Evolutionary conservation across 768 basidiomycete species (phyloP).

Genomic region (Lyophyllum shimeji): DNA sequence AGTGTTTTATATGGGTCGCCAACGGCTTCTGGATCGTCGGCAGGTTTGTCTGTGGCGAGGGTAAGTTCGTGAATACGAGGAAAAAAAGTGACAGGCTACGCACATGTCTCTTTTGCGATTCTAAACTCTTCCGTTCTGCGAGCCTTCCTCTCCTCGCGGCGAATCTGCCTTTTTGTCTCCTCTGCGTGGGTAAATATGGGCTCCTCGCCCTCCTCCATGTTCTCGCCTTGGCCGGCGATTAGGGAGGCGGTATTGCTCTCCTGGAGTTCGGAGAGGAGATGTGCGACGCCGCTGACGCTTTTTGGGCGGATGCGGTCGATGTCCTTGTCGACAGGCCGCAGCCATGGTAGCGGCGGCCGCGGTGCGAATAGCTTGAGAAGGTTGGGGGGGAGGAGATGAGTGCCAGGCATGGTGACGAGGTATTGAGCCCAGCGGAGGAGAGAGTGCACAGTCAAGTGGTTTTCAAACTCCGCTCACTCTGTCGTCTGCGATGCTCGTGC

Average conservation of each 20-base stretch:
- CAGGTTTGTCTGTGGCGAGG: conserved; percentile 74
- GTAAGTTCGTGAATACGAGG: conserved; percentile 7
- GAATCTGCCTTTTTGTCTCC: conserved; percentile 76
- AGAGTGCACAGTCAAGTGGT: too few species aligned
- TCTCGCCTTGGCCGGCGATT: conserved; percentile 57
- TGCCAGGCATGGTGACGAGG: conserved; percentile 66
- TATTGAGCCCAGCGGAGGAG: background rate
- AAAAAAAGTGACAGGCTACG: conserved; percentile 28
- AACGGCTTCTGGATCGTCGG: conserved; percentile 85
- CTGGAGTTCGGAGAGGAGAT: conserved; percentile 67
- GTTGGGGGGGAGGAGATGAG: conserved; percentile 92
- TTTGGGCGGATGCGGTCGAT: conserved; percentile 72
- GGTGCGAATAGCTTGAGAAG: conserved; percentile 96
- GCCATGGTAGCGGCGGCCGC: conserved; percentile 84
- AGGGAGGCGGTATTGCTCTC: conserved; percentile 75
- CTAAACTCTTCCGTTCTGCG: conserved; percentile 75
- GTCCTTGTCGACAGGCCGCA: conserved; percentile 83
- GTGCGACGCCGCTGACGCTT: conserved; percentile 74
- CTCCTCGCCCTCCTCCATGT: conserved; percentile 85
- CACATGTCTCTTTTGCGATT: conserved; percentile 83
- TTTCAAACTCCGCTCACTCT: conserved; percentile 21
- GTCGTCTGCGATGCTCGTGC: background rate
- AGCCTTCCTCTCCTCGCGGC: conserved; percentile 77
- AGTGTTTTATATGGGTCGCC: conserved; percentile 99
- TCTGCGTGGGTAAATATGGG: conserved; percentile 80